phyloP scores from a whole-genome alignment of 345 rosid genomes.

The Eucalyptus viminalis region DNA sequence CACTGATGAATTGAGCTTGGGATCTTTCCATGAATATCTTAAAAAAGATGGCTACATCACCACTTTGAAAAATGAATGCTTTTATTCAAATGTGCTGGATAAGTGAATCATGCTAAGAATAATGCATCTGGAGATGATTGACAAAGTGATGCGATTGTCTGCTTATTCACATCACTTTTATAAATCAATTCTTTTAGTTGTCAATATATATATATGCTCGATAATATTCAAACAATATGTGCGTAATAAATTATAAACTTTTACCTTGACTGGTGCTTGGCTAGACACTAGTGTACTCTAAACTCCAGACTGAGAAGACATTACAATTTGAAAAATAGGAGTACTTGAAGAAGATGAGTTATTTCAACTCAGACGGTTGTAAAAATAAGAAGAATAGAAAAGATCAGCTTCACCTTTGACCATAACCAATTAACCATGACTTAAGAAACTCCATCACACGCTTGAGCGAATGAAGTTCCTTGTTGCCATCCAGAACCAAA shows the following conservation, averaged over 20 bases:
- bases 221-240: background rate
- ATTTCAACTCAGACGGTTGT: background rate
- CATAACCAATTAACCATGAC: background rate
- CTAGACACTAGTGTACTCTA: fast-evolving
- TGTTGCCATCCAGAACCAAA: fast-evolving
- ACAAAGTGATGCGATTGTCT: too few relatives aligned
- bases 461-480: background rate
- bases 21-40: background rate
- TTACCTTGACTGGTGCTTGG: background rate
- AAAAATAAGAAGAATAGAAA: background rate
- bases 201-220: fast-evolving
- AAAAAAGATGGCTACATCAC: background rate
- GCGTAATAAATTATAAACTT: background rate
- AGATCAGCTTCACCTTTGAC: background rate
- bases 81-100: background rate
- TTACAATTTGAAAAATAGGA: fast-evolving
- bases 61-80: background rate
- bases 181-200: background rate
- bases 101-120: background rate
- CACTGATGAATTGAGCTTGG: background rate
- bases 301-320: fast-evolving
- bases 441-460: background rate
- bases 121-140: background rate
- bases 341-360: background rate
- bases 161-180: background rate